Conservation (phyloP, 495 filamentous ascomycete genomes). For the Xylaria sp. region DNA sequence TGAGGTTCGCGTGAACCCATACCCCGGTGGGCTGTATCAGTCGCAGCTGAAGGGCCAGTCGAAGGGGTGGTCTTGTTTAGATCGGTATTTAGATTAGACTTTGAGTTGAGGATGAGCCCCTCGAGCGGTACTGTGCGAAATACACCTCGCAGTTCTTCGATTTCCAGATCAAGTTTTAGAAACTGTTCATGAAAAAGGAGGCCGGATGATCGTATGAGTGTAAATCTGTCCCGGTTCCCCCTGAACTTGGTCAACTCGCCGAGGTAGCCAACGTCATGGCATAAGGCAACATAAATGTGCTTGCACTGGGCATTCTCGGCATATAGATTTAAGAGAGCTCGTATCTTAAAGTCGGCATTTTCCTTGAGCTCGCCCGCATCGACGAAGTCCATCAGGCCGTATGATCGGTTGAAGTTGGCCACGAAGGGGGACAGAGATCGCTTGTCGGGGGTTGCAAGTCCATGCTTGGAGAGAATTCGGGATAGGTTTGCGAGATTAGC, state of each 20-base stretch:
- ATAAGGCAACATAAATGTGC: slow-evolving; percentile 70
- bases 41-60: neutral
- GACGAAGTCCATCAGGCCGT: slow-evolving; percentile 66
- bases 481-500: slow-evolving; percentile 64
- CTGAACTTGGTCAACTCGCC: slow-evolving; percentile 60
- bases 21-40: neutral
- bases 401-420: slow-evolving; percentile 65
- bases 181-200: slow-evolving; percentile 41
- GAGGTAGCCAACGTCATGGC: slow-evolving; percentile 67
- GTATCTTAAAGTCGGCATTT: slow-evolving; percentile 65
- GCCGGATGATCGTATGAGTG: slow-evolving; percentile 55
- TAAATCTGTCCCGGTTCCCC: slow-evolving; percentile 52
- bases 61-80: slow-evolving; percentile 16
- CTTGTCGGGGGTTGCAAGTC: slow-evolving; percentile 57
- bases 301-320: slow-evolving; percentile 67
- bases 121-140: slow-evolving; percentile 49
- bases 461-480: slow-evolving; percentile 54
- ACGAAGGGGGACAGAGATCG: slow-evolving; percentile 61
- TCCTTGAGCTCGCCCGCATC: slow-evolving; percentile 68
- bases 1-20: neutral
- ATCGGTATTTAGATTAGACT: slow-evolving; percentile 1
- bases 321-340: slow-evolving; percentile 59
- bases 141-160: slow-evolving; percentile 53
- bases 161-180: slow-evolving; percentile 42
- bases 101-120: slow-evolving; percentile 13